Percentiles rank a stretch among this genome's conserved stretches.
Conservation (phyloP, 495 filamentous ascomycete genomes). For the Talaromyces ruber region DNA sequence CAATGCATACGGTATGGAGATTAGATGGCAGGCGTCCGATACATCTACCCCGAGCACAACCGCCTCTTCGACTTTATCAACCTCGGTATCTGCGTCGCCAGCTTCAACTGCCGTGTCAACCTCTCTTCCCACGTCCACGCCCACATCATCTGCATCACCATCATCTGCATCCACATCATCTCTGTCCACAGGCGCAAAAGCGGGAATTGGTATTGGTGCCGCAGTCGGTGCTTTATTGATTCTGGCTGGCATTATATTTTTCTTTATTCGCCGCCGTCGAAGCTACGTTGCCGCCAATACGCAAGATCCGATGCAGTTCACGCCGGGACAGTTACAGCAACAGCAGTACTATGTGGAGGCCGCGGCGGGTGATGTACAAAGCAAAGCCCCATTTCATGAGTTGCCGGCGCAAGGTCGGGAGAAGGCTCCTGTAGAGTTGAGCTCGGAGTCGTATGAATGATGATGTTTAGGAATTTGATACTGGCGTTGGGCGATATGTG, state of each 20-base stretch:
- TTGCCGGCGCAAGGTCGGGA: neutral
- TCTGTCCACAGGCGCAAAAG: neutral
- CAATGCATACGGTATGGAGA: constrained; percentile 1
- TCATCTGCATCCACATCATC: neutral
- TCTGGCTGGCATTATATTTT: neutral
- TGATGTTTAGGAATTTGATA: neutral
- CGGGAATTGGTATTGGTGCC: neutral
- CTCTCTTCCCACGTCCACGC: neutral
- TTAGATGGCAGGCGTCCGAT: neutral
- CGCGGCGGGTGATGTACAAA: neutral
- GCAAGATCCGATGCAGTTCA: neutral
- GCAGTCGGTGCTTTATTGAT: neutral
- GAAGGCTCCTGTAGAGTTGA: neutral
- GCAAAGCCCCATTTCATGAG: neutral
- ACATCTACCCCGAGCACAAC: neutral
- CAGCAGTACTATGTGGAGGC: neutral
- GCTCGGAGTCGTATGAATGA: neutral
- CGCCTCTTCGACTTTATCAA: neutral
- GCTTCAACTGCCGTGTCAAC: neutral
- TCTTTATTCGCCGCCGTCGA: neutral
- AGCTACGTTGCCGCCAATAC: neutral
- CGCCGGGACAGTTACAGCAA: neutral
- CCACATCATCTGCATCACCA: neutral
- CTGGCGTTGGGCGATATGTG: neutral
- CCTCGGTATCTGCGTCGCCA: neutral